Base-by-base conservation (phyloP, 1,284 basidiomycete species). In the Puccinia hordei region DNA sequence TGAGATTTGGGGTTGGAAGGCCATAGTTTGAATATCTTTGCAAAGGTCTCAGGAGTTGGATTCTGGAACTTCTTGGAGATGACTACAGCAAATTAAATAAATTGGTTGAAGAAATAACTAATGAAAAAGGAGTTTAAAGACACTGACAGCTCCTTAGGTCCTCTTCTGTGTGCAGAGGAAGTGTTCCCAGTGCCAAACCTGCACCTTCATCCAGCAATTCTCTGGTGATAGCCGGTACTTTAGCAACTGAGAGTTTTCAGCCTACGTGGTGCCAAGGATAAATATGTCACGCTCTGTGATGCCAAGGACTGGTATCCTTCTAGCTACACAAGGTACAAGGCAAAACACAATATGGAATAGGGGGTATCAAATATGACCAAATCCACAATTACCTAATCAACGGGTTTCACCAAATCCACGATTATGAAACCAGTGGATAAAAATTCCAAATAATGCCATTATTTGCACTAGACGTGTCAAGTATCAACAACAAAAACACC, bases 1-100 rank as follows among this genome's bases (percentile, higher is more conserved):
- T n/a, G 78, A 80, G 24, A n/a, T 30, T 38, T 65, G 9, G 78
- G 78, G 66, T 80, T 38, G 9, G 68, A 69, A 15, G 78, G 78
- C 66, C 57, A 80, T 13, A 66, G 68, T n/a, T 53, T 3, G 19
- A 73, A 55, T 44, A 73, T 38, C n/a, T 51, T 61, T 3, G 33
- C 55, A 53, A 80, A 63, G n/a, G 33, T 3, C 41, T 46, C 53
- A 30, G 15, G 68, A 5, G 77, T 59, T 51, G 68, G 55, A 13
- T 51, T 59, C 22, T 38, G n/a, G 41, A 79, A 57, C 30, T 24
- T 49, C n/a, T 55, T n/a, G 27, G 68, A 72, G 55, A 79, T 57
- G 46, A 69, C 77, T 79, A 46, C 8, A 5, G 24, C 3, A 27
- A 22, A 44, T 38, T 0, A 46, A 61, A 61, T 38, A 1, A 17